Percentiles rank a stretch among this genome's conserved stretches.
phyloP scores from a whole-genome alignment of 2,329 filamentous ascomycete genomes.

The Phaeosphaeria sp. region DNA sequence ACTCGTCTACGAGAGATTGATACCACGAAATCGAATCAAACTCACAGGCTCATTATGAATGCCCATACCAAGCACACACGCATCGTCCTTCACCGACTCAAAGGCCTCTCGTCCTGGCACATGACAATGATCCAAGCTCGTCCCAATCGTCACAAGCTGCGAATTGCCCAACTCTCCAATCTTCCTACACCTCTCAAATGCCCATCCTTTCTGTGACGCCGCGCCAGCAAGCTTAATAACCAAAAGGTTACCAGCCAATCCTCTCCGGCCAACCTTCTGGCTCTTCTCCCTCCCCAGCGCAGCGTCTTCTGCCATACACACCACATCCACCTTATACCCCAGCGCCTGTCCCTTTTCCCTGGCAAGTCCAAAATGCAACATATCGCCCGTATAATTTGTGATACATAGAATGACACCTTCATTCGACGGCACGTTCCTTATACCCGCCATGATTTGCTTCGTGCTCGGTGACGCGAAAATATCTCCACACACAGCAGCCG shows the following conservation, averaged over 20 bases:
- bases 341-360: slow-evolving; percentile 54
- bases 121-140: slow-evolving; percentile 60
- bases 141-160: slow-evolving; percentile 58
- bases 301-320: slow-evolving; percentile 59
- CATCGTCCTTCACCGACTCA: slow-evolving; percentile 52
- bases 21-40: neutral
- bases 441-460: slow-evolving; percentile 58
- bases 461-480: slow-evolving; percentile 57
- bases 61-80: slow-evolving; percentile 54
- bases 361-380: slow-evolving; percentile 58
- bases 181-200: slow-evolving; percentile 54
- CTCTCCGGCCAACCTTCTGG: slow-evolving; percentile 56
- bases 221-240: slow-evolving; percentile 57
- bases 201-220: slow-evolving; percentile 53
- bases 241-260: slow-evolving; percentile 58
- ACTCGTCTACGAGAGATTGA: neutral
- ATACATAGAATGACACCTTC: slow-evolving; percentile 57
- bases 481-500: slow-evolving; percentile 56
- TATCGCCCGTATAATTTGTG: slow-evolving; percentile 59
- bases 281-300: slow-evolving; percentile 57
- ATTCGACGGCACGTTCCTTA: slow-evolving; percentile 54
- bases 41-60: slow-evolving; percentile 60
- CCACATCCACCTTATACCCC: slow-evolving; percentile 54
- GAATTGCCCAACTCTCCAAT: slow-evolving; percentile 54
- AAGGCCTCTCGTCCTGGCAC: slow-evolving; percentile 60